These are phyloP conservation scores for Oemleria cerasiformis DNA, from an alignment of 306 rosid genomes.

Conservation along the genomic window DNA sequence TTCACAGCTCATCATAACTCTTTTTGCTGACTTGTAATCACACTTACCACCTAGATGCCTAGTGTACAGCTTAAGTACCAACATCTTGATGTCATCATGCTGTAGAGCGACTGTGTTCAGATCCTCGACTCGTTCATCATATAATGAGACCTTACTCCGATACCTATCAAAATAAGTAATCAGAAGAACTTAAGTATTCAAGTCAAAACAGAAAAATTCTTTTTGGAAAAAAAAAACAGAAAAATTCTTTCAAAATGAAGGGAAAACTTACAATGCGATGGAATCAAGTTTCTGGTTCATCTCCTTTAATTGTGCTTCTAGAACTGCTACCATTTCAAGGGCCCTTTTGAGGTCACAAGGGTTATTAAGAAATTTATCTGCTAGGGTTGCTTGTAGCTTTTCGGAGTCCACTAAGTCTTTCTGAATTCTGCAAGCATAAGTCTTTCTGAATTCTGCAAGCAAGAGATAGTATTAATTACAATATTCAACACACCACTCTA, in stretches of 20 bases:
- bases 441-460: constrained; percentile 75
- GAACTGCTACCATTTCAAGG: constrained; percentile 65
- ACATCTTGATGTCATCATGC: constrained; percentile 77
- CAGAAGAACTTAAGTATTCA: constrained; percentile 4
- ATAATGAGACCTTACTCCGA: constrained; percentile 68
- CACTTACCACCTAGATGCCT: too few relatives aligned
- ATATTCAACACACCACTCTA: background rate
- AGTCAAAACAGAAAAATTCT: constrained; percentile 15
- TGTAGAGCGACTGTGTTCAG: constrained; percentile 72
- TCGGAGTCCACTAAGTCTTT: constrained; percentile 88
- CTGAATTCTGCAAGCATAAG: too few relatives aligned
- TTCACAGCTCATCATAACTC: too few relatives aligned
- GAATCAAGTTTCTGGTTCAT: constrained; percentile 98
- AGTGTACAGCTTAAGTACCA: too few relatives aligned
- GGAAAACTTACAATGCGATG: constrained; percentile 67
- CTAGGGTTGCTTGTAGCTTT: constrained; percentile 66
- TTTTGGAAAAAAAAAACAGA: too few relatives aligned
- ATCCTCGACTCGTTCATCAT: constrained; percentile 87
- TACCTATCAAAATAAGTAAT: constrained; percentile 46
- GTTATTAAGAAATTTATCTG: constrained; percentile 49
- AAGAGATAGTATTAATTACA: background rate
- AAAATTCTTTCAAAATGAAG: background rate
- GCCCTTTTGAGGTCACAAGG: constrained; percentile 67
- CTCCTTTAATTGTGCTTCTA: constrained; percentile 89
- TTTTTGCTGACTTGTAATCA: too few relatives aligned